phyloP scores from a whole-genome alignment of 2,329 filamentous ascomycete species.

The Phialophora tarda region DNA sequence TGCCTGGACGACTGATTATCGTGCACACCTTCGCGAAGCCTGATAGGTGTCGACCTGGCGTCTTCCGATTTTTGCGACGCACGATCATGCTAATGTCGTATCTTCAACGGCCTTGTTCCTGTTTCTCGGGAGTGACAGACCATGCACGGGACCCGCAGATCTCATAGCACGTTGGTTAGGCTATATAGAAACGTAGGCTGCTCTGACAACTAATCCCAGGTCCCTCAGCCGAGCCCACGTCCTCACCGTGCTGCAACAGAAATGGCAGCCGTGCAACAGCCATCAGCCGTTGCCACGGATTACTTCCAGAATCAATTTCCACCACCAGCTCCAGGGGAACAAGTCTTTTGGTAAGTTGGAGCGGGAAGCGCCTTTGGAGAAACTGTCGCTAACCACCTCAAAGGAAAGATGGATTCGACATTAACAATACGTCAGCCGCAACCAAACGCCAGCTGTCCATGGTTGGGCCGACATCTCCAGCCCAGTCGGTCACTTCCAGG shows the following conservation, averaged over 20 bases:
- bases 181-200: background rate
- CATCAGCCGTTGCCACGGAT: background rate
- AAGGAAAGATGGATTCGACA: conserved; percentile 10
- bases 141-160: background rate
- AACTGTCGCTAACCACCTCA: background rate
- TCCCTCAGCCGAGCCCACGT: too few species aligned
- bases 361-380: background rate
- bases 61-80: too few species aligned
- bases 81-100: background rate
- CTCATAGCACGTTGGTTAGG: background rate
- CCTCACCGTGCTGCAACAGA: too few species aligned
- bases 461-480: conserved; percentile 1
- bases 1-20: too few species aligned
- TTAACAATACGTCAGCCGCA: background rate
- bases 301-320: conserved; percentile 10
- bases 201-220: too few species aligned
- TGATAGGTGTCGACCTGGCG: too few species aligned
- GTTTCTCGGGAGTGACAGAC: background rate
- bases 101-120: background rate
- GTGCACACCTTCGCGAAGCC: too few species aligned
- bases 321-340: background rate
- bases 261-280: conserved; percentile 6
- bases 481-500: background rate
- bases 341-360: background rate
- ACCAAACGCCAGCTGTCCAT: conserved; percentile 6